These are phyloP conservation scores for Cornus florida DNA, from an alignment of 148 eudicot species.

Conservation along the genomic window DNA sequence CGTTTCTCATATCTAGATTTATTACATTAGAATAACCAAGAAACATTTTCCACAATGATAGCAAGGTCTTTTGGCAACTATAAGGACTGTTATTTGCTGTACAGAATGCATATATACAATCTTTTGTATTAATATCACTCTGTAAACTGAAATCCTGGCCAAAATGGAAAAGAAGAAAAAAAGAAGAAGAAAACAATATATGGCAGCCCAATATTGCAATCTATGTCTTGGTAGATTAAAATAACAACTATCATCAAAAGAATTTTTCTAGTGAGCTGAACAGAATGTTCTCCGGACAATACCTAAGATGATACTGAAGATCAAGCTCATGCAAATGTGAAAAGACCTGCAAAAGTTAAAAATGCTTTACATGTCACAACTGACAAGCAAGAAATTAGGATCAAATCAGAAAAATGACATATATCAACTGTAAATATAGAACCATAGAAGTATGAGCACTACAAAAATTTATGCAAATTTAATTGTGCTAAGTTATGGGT, in stretches of 20 bases:
- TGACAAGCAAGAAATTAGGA: background rate
- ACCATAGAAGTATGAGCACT: background rate
- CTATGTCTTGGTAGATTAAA: background rate
- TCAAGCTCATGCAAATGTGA: slow-evolving; percentile 93
- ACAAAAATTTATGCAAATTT: background rate
- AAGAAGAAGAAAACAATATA: background rate
- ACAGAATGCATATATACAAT: background rate
- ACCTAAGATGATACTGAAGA: slow-evolving; percentile 92
- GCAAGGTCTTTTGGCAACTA: background rate
- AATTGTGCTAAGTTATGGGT: background rate
- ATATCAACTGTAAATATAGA: background rate
- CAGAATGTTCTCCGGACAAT: slow-evolving; percentile 6
- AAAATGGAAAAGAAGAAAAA: background rate
- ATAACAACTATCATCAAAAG: background rate
- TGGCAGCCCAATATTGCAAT: background rate
- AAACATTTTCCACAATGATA: background rate
- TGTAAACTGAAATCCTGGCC: background rate
- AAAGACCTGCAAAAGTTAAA: slow-evolving; percentile 68
- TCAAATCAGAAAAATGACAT: background rate
- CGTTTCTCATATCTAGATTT: background rate
- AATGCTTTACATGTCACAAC: slow-evolving; percentile 2
- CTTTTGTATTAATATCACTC: background rate
- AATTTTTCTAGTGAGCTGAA: background rate
- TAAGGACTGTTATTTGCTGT: background rate
- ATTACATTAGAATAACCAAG: background rate